These are phyloP conservation scores for Neopestalotiopsis sp. DNA, from an alignment of 2,329 filamentous ascomycete species.

Conservation along the genomic window DNA sequence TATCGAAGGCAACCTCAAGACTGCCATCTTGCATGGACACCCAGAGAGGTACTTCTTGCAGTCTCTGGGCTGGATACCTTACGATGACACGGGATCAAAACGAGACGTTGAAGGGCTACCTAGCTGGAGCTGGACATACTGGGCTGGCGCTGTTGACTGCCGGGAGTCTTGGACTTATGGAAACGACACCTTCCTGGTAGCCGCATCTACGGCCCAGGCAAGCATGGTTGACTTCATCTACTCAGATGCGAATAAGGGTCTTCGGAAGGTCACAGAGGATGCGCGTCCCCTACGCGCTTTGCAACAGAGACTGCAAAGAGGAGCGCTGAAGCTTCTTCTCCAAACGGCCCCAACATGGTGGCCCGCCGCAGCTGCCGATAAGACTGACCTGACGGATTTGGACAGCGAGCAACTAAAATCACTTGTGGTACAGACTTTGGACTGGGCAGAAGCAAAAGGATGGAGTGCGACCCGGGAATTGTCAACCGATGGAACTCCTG, in stretches of 20 bases:
- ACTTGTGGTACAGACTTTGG: background rate
- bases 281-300: background rate
- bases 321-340: background rate
- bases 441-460: too few relatives aligned
- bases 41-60: background rate
- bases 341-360: background rate
- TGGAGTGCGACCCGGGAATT: too few relatives aligned
- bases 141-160: background rate
- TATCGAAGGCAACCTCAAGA: background rate
- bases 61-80: background rate
- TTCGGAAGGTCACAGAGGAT: background rate
- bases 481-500: background rate
- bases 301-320: background rate
- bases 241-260: background rate
- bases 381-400: background rate
- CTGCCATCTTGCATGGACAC: background rate
- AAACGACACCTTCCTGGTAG: background rate
- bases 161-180: background rate
- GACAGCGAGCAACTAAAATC: background rate
- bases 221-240: background rate
- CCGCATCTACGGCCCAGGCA: background rate
- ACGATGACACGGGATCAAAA: background rate
- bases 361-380: background rate
- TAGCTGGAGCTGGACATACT: slow-evolving; percentile 16
- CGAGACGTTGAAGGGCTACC: background rate